Evolutionary conservation across 2,329 filamentous ascomycete genomes (phyloP).

Genomic region (Alternaria panax): DNA sequence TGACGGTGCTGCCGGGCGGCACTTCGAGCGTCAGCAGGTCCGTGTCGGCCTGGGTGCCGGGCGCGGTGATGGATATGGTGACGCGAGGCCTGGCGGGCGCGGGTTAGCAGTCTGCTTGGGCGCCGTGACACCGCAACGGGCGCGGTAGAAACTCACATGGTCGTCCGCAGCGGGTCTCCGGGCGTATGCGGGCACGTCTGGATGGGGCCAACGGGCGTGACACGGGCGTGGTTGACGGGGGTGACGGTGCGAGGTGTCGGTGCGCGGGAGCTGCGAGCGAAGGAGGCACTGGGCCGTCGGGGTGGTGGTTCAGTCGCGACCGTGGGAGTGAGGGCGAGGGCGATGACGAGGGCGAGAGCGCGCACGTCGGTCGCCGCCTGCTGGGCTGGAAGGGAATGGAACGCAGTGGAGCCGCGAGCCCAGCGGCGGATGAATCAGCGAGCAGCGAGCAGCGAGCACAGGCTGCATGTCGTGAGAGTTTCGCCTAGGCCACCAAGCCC

Average conservation of each 20-base stretch:
- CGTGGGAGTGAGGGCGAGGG: too few relatives aligned
- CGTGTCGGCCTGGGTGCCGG: slow-evolving; percentile 70
- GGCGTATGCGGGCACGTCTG: slow-evolving; percentile 38
- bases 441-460: slow-evolving; percentile 15
- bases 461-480: slow-evolving; percentile 25
- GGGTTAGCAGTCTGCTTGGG: slow-evolving; percentile 37
- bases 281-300: slow-evolving; percentile 23
- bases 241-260: slow-evolving; percentile 21
- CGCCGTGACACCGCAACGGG: slow-evolving; percentile 47
- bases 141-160: slow-evolving; percentile 47
- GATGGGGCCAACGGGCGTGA: slow-evolving; percentile 43
- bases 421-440: slow-evolving; percentile 34
- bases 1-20: slow-evolving; percentile 80
- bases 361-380: slow-evolving; percentile 10
- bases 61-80: slow-evolving; percentile 83
- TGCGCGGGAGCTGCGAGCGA: slow-evolving; percentile 26
- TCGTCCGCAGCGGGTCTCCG: slow-evolving; percentile 18
- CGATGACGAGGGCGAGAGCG: background rate
- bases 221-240: slow-evolving; percentile 13
- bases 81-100: slow-evolving; percentile 71
- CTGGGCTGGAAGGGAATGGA: slow-evolving; percentile 41
- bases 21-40: slow-evolving; percentile 85
- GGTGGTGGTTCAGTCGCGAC: slow-evolving; percentile 4
- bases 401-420: slow-evolving; percentile 31
- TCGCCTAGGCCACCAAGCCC: slow-evolving; percentile 18